phyloP scores from a whole-genome alignment of 2,329 filamentous ascomycete genomes.

The Eutypella sp. region DNA sequence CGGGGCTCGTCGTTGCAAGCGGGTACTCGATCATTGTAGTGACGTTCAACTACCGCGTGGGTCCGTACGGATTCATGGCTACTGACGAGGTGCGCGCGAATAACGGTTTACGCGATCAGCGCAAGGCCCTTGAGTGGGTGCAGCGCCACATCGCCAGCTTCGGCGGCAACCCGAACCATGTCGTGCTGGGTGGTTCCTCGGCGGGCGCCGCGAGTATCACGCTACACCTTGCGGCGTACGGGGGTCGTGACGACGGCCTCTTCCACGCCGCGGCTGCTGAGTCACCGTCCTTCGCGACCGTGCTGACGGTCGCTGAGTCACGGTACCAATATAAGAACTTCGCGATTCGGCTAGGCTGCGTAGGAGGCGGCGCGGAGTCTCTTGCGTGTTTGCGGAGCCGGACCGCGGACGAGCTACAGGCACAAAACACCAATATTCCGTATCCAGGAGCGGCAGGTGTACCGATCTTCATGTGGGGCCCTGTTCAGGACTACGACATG shows the following conservation, averaged over 20 bases:
- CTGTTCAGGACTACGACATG: slow-evolving; percentile 50
- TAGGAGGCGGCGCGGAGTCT: slow-evolving; percentile 27
- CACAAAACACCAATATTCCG: slow-evolving; percentile 36
- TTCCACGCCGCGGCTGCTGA: slow-evolving; percentile 49
- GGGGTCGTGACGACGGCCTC: slow-evolving; percentile 41
- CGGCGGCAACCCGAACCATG: slow-evolving; percentile 63
- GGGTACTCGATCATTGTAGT: slow-evolving; percentile 62
- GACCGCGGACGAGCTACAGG: slow-evolving; percentile 36
- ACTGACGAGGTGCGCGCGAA: slow-evolving; percentile 56
- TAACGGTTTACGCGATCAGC: slow-evolving; percentile 65
- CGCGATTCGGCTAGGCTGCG: slow-evolving; percentile 37
- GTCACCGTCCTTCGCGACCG: slow-evolving; percentile 46
- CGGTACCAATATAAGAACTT: slow-evolving; percentile 50
- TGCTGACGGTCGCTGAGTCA: slow-evolving; percentile 40
- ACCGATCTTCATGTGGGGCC: slow-evolving; percentile 50
- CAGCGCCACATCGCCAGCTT: slow-evolving; percentile 61
- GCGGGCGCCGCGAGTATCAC: slow-evolving; percentile 64
- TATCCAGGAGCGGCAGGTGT: slow-evolving; percentile 28
- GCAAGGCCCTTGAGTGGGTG: slow-evolving; percentile 66
- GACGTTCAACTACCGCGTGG: slow-evolving; percentile 72
- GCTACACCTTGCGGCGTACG: slow-evolving; percentile 56
- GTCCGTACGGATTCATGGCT: slow-evolving; percentile 66
- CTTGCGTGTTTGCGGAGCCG: slow-evolving; percentile 43
- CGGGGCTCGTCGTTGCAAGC: slow-evolving; percentile 54
- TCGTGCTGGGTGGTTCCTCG: slow-evolving; percentile 63